A percentile compares a stretch with the other conserved stretches of the same genome.
phyloP scores from a whole-genome alignment of 2,329 filamentous ascomycete species.

The Claviceps fusiformis region DNA sequence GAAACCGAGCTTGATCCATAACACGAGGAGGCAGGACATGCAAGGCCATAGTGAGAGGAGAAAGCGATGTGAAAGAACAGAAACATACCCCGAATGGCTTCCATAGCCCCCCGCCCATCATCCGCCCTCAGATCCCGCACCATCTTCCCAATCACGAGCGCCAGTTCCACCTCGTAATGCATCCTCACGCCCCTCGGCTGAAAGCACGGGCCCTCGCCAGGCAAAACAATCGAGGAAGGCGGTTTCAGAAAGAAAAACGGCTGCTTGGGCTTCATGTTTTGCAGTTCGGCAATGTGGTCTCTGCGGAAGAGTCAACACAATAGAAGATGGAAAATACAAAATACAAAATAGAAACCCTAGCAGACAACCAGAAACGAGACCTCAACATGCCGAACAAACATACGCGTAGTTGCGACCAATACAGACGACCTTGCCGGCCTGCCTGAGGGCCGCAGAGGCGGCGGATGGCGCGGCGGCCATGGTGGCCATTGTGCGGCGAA shows the following conservation, averaged over 20 bases:
- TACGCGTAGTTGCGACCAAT: conserved; percentile 95
- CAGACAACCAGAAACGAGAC: not conserved
- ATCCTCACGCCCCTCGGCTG: conserved; percentile 71
- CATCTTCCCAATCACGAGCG: conserved; percentile 71
- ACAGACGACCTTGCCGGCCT: conserved; percentile 68
- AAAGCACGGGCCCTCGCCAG: conserved; percentile 65
- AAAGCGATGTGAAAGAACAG: not conserved
- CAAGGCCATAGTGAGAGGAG: not conserved
- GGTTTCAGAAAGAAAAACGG: conserved; percentile 99
- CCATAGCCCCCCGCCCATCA: conserved; percentile 64
- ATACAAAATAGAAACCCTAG: not conserved
- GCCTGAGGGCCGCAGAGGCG: conserved; percentile 31
- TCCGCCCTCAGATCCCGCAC: conserved; percentile 61
- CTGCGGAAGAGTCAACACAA: conserved; percentile 26
- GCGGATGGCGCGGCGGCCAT: conserved; percentile 21
- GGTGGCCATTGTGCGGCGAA: conserved; percentile 24
- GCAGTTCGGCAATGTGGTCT: conserved; percentile 87
- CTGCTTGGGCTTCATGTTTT: conserved; percentile 76
- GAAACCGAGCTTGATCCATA: not conserved
- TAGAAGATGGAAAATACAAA: not conserved
- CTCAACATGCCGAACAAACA: conserved; percentile 16
- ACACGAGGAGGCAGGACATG: not conserved
- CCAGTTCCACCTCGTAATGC: conserved; percentile 93
- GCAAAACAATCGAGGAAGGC: conserved; percentile 68
- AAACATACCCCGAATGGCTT: conserved; percentile 61